Evolutionary conservation across 768 basidiomycete genomes (phyloP).

Genomic region (Gyrodon lividus): DNA sequence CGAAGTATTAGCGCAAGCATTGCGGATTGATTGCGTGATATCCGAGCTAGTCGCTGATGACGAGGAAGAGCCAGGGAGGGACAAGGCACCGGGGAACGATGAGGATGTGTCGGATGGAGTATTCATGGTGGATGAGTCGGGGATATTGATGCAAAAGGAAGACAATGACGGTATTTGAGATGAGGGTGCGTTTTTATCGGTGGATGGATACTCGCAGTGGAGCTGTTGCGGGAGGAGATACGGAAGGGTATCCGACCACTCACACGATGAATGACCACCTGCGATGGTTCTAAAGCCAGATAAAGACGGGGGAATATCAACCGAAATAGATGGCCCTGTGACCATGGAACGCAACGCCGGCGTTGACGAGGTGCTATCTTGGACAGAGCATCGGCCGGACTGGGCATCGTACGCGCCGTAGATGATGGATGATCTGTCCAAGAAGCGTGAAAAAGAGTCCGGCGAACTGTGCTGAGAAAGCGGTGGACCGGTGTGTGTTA

Average conservation of each 20-base stretch:
- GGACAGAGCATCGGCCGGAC: slow-evolving; percentile 7
- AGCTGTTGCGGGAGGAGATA: slow-evolving; percentile 18
- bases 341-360: slow-evolving; percentile 14
- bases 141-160: slow-evolving; percentile 8
- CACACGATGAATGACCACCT: slow-evolving; percentile 19
- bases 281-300: slow-evolving; percentile 21
- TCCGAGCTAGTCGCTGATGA: slow-evolving; percentile 21
- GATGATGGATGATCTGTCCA: slow-evolving; percentile 30
- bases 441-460: slow-evolving; percentile 28
- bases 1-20: slow-evolving; percentile 23
- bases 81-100: neutral
- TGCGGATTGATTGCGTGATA: slow-evolving; percentile 34
- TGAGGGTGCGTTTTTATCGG: slow-evolving; percentile 11
- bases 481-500: slow-evolving; percentile 6
- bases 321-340: slow-evolving; percentile 6
- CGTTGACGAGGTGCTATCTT: slow-evolving; percentile 3
- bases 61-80: slow-evolving; percentile 4
- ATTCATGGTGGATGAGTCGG: slow-evolving; percentile 12
- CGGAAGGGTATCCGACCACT: slow-evolving; percentile 24
- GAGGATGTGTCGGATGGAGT: slow-evolving; percentile 4
- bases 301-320: slow-evolving; percentile 22
- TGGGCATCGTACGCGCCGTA: slow-evolving; percentile 17
- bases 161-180: slow-evolving; percentile 2
- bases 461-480: slow-evolving; percentile 16
- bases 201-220: slow-evolving; percentile 17